Base-by-base conservation (phyloP, 2,329 filamentous ascomycete genomes). In the Ophiostoma quercus region DNA sequence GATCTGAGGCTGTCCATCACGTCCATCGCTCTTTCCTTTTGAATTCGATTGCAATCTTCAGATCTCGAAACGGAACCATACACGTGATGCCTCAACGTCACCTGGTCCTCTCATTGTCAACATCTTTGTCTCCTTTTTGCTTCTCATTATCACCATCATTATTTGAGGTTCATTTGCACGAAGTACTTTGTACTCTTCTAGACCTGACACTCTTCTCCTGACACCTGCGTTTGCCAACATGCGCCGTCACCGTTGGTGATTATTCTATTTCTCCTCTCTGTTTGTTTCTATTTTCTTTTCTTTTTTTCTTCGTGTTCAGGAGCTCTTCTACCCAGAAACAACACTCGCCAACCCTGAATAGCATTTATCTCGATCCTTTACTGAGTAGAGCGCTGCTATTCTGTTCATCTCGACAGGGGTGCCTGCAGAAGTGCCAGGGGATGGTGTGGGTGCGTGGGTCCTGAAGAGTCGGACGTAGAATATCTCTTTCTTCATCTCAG, bases 401-500 rank as follows among this genome's bases (percentile, higher is more conserved):
- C 25, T 29, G 32, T 34, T 12, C 57, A 29, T 62, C 57, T 62
- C 57, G 57, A 62, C 57, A 62, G 12, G 57, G 57, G 57, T 62
- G 25, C 57, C 57, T 62, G 12, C 57, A 62, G 25, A 29, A 62
- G 57, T 29, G 57, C 22, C 57, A 62, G 57, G 25, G 25, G 25
- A 16, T 16, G 22, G 57, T 60, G 54, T 62, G 57, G 57, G 54
- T 60, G 54, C 54, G 54, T 62, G 57, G 57, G 57, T 62, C 57
- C 57, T 57, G 51, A 62, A 62, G 57, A 62, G 57, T 62, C 22
- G 51, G 51, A 57, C 51, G 51, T 57, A 57, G 51, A 62, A 62
- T 29, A 62, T 34, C 25, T 62, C 57, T 62, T 62, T 25, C 11
- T 32, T 60, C 54, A 12, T 29, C 54, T 25, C 51, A 57, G 12